Conservation (phyloP, 139 green algal species). For the Chlorella sorokiniana region DNA sequence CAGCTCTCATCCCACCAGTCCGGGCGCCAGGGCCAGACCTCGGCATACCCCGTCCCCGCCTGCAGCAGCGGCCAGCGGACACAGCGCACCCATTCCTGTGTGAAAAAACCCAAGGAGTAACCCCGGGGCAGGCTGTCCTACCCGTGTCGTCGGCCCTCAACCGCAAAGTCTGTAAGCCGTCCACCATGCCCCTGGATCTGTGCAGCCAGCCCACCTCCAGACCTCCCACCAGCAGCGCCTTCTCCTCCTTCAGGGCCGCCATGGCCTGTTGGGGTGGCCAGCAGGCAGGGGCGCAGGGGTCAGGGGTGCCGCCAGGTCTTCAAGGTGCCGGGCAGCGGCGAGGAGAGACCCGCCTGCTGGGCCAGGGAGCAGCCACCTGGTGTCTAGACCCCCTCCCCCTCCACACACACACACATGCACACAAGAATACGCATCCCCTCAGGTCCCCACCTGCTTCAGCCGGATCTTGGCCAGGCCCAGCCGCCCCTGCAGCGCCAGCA, state of each 20-base stretch:
- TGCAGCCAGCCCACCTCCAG: not conserved
- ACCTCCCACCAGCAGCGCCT: slow-evolving; percentile 14
- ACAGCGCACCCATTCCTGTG: not conserved
- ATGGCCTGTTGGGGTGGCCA: not conserved
- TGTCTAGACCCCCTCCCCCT: no score
- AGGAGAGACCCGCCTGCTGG: no score
- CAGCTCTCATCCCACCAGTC: not conserved
- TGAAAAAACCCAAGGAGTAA: not conserved
- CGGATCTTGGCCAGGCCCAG: slow-evolving; percentile 8
- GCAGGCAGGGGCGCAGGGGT: no score
- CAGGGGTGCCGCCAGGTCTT: no score
- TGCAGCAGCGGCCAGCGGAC: not conserved
- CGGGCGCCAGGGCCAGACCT: slow-evolving; percentile 11
- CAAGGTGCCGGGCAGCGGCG: no score
- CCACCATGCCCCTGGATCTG: not conserved
- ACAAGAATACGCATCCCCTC: no score
- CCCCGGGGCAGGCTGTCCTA: not conserved
- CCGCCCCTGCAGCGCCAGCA: slow-evolving; percentile 6
- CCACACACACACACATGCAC: no score
- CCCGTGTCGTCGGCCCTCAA: not conserved
- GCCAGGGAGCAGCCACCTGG: no score
- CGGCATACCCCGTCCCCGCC: slow-evolving; percentile 11
- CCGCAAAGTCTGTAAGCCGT: not conserved
- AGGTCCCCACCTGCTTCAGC: not conserved
- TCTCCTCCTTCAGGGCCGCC: not conserved